Base-by-base conservation (phyloP, 208 protist genomes). In the Herpetomonas samuelpessoai region DNA sequence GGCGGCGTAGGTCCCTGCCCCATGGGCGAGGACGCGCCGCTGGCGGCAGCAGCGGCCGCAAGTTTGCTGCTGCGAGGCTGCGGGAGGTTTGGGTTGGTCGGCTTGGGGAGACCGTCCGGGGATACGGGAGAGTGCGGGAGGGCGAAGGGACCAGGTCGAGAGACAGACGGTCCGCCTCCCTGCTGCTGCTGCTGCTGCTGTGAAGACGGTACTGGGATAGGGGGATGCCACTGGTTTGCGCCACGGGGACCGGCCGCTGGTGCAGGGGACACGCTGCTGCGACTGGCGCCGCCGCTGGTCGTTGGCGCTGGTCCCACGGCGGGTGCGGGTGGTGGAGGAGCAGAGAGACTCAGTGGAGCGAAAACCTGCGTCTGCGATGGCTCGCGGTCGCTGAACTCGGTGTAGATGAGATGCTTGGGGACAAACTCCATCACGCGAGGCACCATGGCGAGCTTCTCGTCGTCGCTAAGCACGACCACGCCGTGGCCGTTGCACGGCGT, bases 381-480 rank as follows among this genome's bases (percentile, higher is more conserved):
- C 53, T 76, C 62, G 19, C 67, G 73, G 45, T 86, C 76, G 54
- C 84, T 91, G 0, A 90, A 63, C 39, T 81, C 71, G 1, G 64
- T 74, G 65, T 75, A 76, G 50, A 91, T 87, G 30, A 86, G 74
- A n/a, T 85, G 57, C 26, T 75, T 73, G 3, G 70, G 71, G 61
- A 79, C 76, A 68, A 91, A 91, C 51, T 89, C 75, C 1, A 88
- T 54, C n/a, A 82, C 71, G 10, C 72, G 75, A 3, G 78, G 79
- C 22, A 91, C 75, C 39, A 74, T 50, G 19, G 81, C 38, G 2
- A 88, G 62, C 46, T 86, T 88, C 58, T 50, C 53, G 0, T 69
- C 59, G 56, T 91, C 70, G 45, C 81, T 74, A 16, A 95, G 68
- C 3, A 88, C 70, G 12, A 95, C 83, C 81, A 78, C 92, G 18